A percentile compares a stretch with the other conserved stretches of the same genome.
phyloP scores from a whole-genome alignment of 805 yeast genomes.

The Kuraishia molischiana region DNA sequence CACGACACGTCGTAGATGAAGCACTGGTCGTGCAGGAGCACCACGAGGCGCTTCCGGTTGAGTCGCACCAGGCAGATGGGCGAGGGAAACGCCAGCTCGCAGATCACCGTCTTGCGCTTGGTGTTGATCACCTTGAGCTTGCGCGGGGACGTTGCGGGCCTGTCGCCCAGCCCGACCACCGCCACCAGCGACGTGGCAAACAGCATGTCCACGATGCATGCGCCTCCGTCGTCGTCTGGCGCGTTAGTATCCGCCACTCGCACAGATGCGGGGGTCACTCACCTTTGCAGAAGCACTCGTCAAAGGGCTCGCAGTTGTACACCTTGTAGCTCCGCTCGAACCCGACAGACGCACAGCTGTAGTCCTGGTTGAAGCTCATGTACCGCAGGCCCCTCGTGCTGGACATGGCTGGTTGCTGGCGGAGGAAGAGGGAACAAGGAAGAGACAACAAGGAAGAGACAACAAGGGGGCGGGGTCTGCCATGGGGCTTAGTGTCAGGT shows the following conservation, averaged over 20 bases:
- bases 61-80: constrained; percentile 61
- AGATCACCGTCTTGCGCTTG: constrained; percentile 61
- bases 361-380: constrained; percentile 82
- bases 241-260: background rate
- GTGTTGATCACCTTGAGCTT: constrained; percentile 78
- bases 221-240: constrained; percentile 34
- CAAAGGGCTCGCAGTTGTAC: constrained; percentile 84
- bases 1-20: constrained; percentile 86
- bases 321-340: constrained; percentile 56
- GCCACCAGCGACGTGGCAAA: constrained; percentile 84
- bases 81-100: constrained; percentile 84
- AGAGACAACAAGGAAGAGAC: no score
- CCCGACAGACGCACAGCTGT: constrained; percentile 71
- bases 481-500: no score
- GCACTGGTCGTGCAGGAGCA: constrained; percentile 70
- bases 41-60: constrained; percentile 75
- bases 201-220: constrained; percentile 79
- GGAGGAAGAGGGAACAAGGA: no score
- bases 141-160: constrained; percentile 64
- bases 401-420: no score
- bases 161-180: constrained; percentile 69
- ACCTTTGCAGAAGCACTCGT: constrained; percentile 45
- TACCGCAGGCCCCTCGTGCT: constrained; percentile 9
- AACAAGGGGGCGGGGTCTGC: no score
- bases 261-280: background rate